A percentile compares a stretch with the other conserved stretches of the same genome.
Evolutionary conservation across 257 asterid genomes (phyloP).

Genomic region (Plantago ovata): DNA sequence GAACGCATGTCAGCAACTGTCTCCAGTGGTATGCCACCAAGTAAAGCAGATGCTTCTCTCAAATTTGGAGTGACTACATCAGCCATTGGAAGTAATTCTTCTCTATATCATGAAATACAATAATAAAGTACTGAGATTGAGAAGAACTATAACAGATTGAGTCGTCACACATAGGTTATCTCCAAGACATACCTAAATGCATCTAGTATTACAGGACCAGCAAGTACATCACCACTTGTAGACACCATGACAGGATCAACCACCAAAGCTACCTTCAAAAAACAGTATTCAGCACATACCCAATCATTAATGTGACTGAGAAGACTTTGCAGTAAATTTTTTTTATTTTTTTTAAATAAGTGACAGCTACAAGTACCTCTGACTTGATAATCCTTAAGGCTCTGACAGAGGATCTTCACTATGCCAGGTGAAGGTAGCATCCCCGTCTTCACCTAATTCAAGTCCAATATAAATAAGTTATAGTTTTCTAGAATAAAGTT

Average conservation of each 20-base stretch:
- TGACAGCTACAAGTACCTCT: slow-evolving; percentile 40
- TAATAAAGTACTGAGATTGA: not conserved
- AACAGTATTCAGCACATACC: slow-evolving; percentile 22
- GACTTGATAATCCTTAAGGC: slow-evolving; percentile 67
- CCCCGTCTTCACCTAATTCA: slow-evolving; percentile 88
- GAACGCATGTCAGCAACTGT: slow-evolving; percentile 81
- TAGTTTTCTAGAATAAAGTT: not conserved
- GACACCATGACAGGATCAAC: slow-evolving; percentile 99
- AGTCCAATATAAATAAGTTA: not conserved
- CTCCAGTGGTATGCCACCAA: slow-evolving; percentile 64
- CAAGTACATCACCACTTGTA: slow-evolving; percentile 83
- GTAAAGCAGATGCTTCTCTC: slow-evolving; percentile 81
- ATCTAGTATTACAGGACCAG: slow-evolving; percentile 62
- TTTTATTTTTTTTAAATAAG: no score
- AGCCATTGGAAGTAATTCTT: slow-evolving; percentile 86
- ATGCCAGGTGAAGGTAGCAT: slow-evolving; percentile 89
- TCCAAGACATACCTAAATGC: slow-evolving; percentile 52
- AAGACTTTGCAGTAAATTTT: no score
- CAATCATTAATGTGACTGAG: not conserved
- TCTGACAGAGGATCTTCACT: slow-evolving; percentile 60
- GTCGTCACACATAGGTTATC: not conserved
- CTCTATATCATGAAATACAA: slow-evolving; percentile 35
- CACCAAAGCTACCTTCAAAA: slow-evolving; percentile 76
- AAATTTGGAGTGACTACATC: slow-evolving; percentile 91
- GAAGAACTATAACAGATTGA: no score